Base-by-base conservation (phyloP, 2,329 filamentous ascomycete genomes). In the Aspergillus sp. region DNA sequence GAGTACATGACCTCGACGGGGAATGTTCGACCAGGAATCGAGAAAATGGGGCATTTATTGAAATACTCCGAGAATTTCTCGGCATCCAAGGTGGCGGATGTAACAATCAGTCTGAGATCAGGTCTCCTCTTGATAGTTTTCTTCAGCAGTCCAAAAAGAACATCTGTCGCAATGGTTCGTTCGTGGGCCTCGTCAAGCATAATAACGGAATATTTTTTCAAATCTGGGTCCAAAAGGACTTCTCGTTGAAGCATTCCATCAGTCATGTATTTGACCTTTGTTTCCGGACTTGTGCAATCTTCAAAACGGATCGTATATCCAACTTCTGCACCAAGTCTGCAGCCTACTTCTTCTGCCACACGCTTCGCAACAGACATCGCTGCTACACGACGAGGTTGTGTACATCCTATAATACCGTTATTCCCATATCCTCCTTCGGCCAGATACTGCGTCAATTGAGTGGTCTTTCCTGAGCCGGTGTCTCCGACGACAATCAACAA, bases 131-230 rank as follows among this genome's bases (percentile, higher is more conserved):
- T 90, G 13, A 96, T 67, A 0, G 93, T 91, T 72, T 97, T 95
- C 68, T 98, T 98, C 38, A 98, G 71, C 45, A 98, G 69, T 0
- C 89, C 91, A 64, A 98, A 97, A 3, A 98, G 76, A 3, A 98
- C 89, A 68, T 98, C 93, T 0, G 93, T 98, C 0, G 91, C 82
- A 56, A 98, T 95, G 0, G 93, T 98, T 47, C 93, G 83, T 65
- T 98, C 93, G 81, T 98, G 93, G 4, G 93, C 93, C 64, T 98
- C 93, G 64, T 98, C 93, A 56, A 98, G 78, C 85, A 98, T 98
- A 60, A 98, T 96, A 48, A 93, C 89, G 1, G 90, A 95, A 62
- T 98, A 98, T 52, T 87, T 82, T 60, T 79, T 86, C 53, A 98
- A 72, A 57, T 95, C 86, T 0, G 90, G 87, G 63, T 98, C 93